Conservation (phyloP, 1,284 basidiomycete species). For the Apiotrichum laibachii region DNA sequence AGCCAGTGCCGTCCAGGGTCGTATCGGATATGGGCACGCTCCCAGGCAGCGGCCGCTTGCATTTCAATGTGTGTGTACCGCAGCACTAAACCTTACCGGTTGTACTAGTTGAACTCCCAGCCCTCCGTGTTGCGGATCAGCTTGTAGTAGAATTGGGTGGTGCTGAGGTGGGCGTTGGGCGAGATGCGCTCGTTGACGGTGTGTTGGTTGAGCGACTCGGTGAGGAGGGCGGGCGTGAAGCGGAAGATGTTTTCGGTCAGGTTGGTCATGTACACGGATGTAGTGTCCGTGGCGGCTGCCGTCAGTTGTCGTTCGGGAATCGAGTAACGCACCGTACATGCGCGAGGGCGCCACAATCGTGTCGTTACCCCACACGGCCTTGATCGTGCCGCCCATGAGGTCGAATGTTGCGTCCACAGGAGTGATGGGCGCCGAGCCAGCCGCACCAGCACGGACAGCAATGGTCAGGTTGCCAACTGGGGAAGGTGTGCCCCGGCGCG, state of each 20-base stretch:
- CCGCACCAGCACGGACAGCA: too few species aligned
- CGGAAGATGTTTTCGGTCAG: conserved; percentile 54
- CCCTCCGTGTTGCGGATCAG: conserved; percentile 54
- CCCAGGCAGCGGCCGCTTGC: too few species aligned
- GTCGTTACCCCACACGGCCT: conserved; percentile 49
- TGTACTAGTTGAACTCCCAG: conserved; percentile 24
- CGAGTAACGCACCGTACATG: conserved; percentile 48
- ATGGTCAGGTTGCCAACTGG: conserved; percentile 14
- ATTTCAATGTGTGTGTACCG: too few species aligned
- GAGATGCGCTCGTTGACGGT: conserved; percentile 55
- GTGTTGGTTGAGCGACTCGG: conserved; percentile 50
- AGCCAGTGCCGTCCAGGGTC: too few species aligned
- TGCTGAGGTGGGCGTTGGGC: conserved; percentile 50
- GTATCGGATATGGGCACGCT: too few species aligned
- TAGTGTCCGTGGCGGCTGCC: conserved; percentile 52
- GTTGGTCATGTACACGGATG: conserved; percentile 42
- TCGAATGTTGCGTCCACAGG: conserved; percentile 48
- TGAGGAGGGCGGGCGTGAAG: conserved; percentile 49
- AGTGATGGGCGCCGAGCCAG: conserved; percentile 55
- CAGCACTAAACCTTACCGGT: too few species aligned
- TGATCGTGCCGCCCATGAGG: conserved; percentile 51
- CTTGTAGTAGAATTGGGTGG: conserved; percentile 55
- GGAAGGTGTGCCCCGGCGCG: too few species aligned
- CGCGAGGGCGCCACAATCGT: conserved; percentile 53
- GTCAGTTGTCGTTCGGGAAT: neutral